A percentile compares a stretch with the other conserved stretches of the same genome.
Conservation (phyloP, 371 early-diverging fungal species). For the Haplosporangium sp. region DNA sequence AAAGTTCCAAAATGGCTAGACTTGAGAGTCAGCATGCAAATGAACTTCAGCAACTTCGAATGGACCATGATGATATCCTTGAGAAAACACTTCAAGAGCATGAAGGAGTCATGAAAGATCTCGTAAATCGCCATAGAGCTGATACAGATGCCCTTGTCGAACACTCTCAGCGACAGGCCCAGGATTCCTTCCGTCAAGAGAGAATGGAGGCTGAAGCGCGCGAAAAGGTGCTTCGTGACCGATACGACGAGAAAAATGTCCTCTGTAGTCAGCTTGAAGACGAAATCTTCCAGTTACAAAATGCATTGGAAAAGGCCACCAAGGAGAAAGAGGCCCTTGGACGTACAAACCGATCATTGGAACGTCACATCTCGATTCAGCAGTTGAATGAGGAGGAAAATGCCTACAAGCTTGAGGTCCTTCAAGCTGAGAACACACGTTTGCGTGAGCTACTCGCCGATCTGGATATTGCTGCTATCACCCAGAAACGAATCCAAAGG, state of each 20-base stretch:
- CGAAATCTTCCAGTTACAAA: slow-evolving; percentile 30
- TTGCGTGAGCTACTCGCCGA: slow-evolving; percentile 17
- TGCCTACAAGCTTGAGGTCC: slow-evolving; percentile 29
- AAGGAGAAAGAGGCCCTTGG: slow-evolving; percentile 23
- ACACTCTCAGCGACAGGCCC: slow-evolving; percentile 1
- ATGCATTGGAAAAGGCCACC: slow-evolving; percentile 3
- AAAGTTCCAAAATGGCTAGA: slow-evolving; percentile 33
- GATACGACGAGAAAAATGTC: slow-evolving; percentile 8
- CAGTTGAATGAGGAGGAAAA: slow-evolving; percentile 43
- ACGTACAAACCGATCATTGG: slow-evolving; percentile 38
- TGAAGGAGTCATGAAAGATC: slow-evolving; percentile 11
- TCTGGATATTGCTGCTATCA: slow-evolving; percentile 22
- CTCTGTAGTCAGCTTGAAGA: slow-evolving; percentile 29
- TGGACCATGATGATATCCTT: slow-evolving; percentile 21
- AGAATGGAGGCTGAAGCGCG: slow-evolving; percentile 20
- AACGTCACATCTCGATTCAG: slow-evolving; percentile 45
- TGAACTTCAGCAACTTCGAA: slow-evolving; percentile 26
- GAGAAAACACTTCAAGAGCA: slow-evolving; percentile 22
- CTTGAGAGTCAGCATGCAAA: slow-evolving; percentile 35
- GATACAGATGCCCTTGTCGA: slow-evolving; percentile 9
- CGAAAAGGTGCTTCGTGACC: slow-evolving; percentile 32
- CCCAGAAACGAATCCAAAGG: background rate
- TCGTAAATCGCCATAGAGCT: slow-evolving; percentile 13
- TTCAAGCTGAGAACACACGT: slow-evolving; percentile 22
- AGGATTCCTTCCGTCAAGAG: slow-evolving; percentile 15